Evolutionary conservation across 164 flowering plant species (phyloP), one percentile per base, ranked within the genome.

Genomic region (Stephania japonica): DNA sequence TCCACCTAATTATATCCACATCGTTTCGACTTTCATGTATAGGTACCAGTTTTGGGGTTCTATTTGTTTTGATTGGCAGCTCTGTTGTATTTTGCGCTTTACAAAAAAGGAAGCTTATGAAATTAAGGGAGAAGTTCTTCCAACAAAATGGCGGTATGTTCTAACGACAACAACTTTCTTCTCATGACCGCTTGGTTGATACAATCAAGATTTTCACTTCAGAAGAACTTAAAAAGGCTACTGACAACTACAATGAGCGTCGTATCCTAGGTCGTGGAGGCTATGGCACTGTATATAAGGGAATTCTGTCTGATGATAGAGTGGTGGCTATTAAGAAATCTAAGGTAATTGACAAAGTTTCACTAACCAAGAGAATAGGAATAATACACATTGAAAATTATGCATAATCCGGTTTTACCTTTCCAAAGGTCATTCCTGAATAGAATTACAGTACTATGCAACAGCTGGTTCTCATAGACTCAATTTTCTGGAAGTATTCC

Each of bases 141-240:
- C n/a, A n/a, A n/a, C n/a, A n/a, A n/a, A n/a, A 71, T 71, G 73
- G 73, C 7, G 73, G 73, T 38, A 8, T 59, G 14, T 61, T 71
- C 18, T 42, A 59, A 27, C 44, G 41, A 61, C 66, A 71, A 10
- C 66, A 59, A 7, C 61, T 70, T 18, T 23, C 32, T 9, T 1
- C 41, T 11, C 41, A 42, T 11, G 62, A 70, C 23, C 41, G n/a
- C 26, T 13, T n/a, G 13, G 5, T 47, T 6, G 42, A 70, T 7
- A 19, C 65, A 53, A 16, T 32, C 6, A 71, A 59, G 25, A 71
- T 71, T 7, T 71, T 71, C 16, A 71, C 25, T 8, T 42, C 66
- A 56, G 73, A 18, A 59, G 73, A 59, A 41, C 73, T 71, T 3
- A 61, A 61, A 21, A 59, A 56, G 47, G 73, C 73, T 32, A 56